Percentiles rank a stretch among this genome's conserved stretches.
phyloP scores from a whole-genome alignment of 2,329 filamentous ascomycete species.

The Aphanoascus verrucosus region DNA sequence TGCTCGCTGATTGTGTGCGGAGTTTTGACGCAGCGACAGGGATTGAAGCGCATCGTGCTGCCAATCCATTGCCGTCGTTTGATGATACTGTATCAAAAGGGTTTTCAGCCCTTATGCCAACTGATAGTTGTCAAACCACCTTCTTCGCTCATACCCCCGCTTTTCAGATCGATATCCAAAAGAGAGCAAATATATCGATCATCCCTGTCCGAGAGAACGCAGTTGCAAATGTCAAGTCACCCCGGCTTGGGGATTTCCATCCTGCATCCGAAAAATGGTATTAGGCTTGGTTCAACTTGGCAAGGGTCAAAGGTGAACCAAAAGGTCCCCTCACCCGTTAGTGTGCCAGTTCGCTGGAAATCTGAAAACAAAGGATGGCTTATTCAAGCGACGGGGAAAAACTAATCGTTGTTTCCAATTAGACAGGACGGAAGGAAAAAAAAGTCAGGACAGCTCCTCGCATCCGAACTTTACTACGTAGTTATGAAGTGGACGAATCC shows the following conservation, averaged over 20 bases:
- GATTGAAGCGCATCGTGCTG: too few relatives aligned
- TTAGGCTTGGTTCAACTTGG: background rate
- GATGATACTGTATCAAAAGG: too few relatives aligned
- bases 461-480: too few relatives aligned
- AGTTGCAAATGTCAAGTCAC: too few relatives aligned
- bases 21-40: too few relatives aligned
- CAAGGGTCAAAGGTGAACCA: background rate
- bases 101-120: background rate
- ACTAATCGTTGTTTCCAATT: background rate
- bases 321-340: background rate
- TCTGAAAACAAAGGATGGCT: background rate
- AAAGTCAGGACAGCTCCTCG: too few relatives aligned
- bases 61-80: too few relatives aligned
- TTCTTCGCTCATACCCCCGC: background rate
- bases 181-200: background rate
- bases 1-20: background rate
- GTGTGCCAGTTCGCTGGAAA: background rate
- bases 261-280: background rate
- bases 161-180: background rate
- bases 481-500: too few relatives aligned
- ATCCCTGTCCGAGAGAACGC: background rate
- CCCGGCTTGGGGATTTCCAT: background rate
- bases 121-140: too few relatives aligned
- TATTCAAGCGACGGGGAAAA: background rate
- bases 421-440: too few relatives aligned